A percentile compares a stretch with the other conserved stretches of the same genome.
These are phyloP conservation scores for Dactylellina parvicollis DNA, from an alignment of 2,329 filamentous ascomycete species.

Conservation along the genomic window DNA sequence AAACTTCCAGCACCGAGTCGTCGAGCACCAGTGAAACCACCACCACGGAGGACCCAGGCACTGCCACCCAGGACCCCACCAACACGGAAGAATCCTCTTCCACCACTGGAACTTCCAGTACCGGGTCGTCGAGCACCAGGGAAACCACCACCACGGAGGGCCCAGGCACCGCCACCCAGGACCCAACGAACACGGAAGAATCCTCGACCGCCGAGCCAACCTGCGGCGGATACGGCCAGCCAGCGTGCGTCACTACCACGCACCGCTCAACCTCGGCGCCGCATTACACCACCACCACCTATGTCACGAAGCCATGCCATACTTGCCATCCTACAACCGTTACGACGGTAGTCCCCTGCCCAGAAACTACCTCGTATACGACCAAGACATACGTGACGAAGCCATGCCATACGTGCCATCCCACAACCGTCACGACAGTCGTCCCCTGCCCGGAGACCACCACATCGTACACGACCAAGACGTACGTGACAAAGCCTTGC, in stretches of 20 bases:
- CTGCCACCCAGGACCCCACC: not conserved
- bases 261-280: not conserved
- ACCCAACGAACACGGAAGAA: not conserved
- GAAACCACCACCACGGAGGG: no score
- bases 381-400: no score
- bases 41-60: no score
- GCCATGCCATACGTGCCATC: no score
- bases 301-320: slow-evolving; percentile 6
- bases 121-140: not conserved
- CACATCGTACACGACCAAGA: no score
- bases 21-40: not conserved
- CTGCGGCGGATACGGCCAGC: slow-evolving; percentile 10
- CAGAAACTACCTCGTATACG: no score
- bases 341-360: no score
- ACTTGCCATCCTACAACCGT: no score
- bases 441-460: no score
- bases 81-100: not conserved
- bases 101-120: not conserved
- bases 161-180: not conserved
- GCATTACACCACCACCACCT: not conserved
- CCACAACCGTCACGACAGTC: no score
- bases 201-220: not conserved
- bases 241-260: no score
- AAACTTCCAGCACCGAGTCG: not conserved
- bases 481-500: no score